phyloP scores from a whole-genome alignment of 345 rosid species.

The Populus ilicifolia region DNA sequence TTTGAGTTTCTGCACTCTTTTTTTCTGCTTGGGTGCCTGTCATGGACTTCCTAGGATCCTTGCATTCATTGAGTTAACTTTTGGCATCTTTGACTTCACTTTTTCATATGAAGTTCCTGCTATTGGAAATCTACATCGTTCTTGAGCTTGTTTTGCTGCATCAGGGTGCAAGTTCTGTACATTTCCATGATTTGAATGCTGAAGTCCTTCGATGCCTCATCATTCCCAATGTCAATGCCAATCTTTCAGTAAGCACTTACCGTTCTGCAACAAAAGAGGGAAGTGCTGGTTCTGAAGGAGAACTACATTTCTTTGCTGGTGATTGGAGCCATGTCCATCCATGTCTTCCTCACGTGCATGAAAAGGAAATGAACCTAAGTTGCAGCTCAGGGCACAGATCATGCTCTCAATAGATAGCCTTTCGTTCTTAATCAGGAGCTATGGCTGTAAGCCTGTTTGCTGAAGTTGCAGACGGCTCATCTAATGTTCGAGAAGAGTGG shows the following conservation, averaged over 20 bases:
- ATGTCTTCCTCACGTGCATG: conserved; percentile 46
- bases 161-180: conserved; percentile 65
- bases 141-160: conserved; percentile 13
- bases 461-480: conserved; percentile 85
- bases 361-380: conserved; percentile 29
- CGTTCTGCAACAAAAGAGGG: conserved; percentile 14
- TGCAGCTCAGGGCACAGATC: conserved; percentile 17
- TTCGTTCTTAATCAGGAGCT: conserved; percentile 35
- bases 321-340: conserved; percentile 78
- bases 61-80: conserved; percentile 69
- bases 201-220: conserved; percentile 83
- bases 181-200: conserved; percentile 91
- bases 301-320: conserved; percentile 71
- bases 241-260: conserved; percentile 32
- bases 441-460: conserved; percentile 54
- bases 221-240: conserved; percentile 65
- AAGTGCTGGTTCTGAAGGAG: conserved; percentile 10
- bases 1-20: neutral
- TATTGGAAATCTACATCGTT: conserved; percentile 10
- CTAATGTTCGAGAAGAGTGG: conserved; percentile 91
- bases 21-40: conserved; percentile 89
- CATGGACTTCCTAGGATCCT: conserved; percentile 88
- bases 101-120: neutral
- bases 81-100: conserved; percentile 3
- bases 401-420: neutral